Conservation (phyloP, 768 basidiomycete species). For the Cytidiella melzeri region DNA sequence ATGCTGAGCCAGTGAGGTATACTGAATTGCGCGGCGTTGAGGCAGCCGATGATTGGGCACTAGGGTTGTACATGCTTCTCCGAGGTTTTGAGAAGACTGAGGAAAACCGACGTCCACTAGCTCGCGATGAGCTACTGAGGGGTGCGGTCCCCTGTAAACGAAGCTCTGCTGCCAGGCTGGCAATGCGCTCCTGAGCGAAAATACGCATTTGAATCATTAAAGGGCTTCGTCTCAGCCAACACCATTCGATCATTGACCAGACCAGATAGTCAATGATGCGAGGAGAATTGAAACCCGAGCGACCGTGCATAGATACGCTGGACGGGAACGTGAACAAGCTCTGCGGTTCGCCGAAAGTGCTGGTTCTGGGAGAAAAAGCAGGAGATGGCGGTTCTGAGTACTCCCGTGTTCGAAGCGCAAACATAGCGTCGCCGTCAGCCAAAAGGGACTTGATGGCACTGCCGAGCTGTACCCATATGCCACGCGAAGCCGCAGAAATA, state of each 20-base stretch:
- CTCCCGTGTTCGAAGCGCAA: constrained; percentile 40
- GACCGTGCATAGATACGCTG: constrained; percentile 18
- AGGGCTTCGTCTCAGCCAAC: constrained; percentile 57
- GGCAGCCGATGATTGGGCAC: constrained; percentile 19
- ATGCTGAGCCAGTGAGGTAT: constrained; percentile 27
- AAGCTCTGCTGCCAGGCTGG: constrained; percentile 47
- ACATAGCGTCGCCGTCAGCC: constrained; percentile 54
- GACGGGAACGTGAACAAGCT: constrained; percentile 16
- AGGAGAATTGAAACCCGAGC: constrained; percentile 32
- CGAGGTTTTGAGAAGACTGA: constrained; percentile 55
- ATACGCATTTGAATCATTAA: constrained; percentile 60
- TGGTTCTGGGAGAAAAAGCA: constrained; percentile 35
- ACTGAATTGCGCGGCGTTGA: constrained; percentile 47
- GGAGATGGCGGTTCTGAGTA: constrained; percentile 48
- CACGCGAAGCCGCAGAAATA: constrained; percentile 45
- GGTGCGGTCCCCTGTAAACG: constrained; percentile 21
- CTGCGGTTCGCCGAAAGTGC: constrained; percentile 15
- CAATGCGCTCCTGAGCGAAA: constrained; percentile 59
- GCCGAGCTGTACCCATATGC: constrained; percentile 61
- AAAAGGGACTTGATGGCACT: constrained; percentile 45
- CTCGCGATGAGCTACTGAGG: constrained; percentile 16
- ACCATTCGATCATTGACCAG: constrained; percentile 67
- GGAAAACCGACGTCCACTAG: constrained; percentile 37
- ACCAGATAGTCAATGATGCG: constrained; percentile 64
- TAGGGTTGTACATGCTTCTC: constrained; percentile 31